phyloP scores from a whole-genome alignment of 345 rosid genomes.

The Anastatica hierochuntica region DNA sequence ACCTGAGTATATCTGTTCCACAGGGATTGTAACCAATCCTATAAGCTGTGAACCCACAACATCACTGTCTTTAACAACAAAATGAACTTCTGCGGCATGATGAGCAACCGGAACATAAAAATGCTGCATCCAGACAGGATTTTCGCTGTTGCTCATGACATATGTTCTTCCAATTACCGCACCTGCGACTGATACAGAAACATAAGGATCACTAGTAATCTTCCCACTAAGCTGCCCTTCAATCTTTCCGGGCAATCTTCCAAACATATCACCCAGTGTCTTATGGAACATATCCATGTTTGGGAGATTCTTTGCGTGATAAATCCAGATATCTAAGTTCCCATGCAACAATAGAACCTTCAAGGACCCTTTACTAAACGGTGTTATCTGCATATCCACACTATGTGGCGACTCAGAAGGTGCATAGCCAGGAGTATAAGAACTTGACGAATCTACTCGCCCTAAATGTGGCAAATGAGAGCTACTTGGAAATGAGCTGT shows the following conservation, averaged over 20 bases:
- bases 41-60: constrained; percentile 79
- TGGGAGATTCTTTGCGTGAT: constrained; percentile 72
- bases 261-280: constrained; percentile 77
- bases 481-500: constrained; percentile 45
- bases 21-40: constrained; percentile 63
- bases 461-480: constrained; percentile 38
- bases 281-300: constrained; percentile 95
- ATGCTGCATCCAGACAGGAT: constrained; percentile 80
- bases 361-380: constrained; percentile 58
- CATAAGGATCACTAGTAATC: constrained; percentile 85
- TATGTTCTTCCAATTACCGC: constrained; percentile 85
- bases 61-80: constrained; percentile 73
- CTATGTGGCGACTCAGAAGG: constrained; percentile 36
- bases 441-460: constrained; percentile 31
- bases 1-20: constrained; percentile 39
- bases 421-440: constrained; percentile 25
- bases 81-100: constrained; percentile 62
- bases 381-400: constrained; percentile 43
- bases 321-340: constrained; percentile 73
- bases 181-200: constrained; percentile 45
- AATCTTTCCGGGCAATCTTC: constrained; percentile 33
- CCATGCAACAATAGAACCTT: constrained; percentile 78
- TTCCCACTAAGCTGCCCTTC: constrained; percentile 50
- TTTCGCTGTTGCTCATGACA: constrained; percentile 57
- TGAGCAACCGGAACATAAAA: constrained; percentile 75